These are phyloP conservation scores for Brassica juncea DNA, from an alignment of 345 rosid genomes.

Conservation along the genomic window DNA sequence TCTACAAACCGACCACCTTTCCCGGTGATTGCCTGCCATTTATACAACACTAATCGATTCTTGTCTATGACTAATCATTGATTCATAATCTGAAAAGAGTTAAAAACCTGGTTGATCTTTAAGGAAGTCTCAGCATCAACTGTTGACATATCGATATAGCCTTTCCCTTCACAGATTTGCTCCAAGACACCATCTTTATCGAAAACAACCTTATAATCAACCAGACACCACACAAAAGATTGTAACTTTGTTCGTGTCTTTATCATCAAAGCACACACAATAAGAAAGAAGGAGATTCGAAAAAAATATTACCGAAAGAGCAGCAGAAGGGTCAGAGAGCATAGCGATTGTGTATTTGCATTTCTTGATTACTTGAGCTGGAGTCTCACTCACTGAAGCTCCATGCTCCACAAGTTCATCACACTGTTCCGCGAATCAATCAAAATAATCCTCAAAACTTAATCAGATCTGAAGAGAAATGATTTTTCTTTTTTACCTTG, in stretches of 20 bases:
- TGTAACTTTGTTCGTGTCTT: neutral
- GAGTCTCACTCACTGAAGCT: slow-evolving; percentile 75
- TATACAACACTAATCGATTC: neutral
- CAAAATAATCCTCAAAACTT: neutral
- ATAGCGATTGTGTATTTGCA: slow-evolving; percentile 88
- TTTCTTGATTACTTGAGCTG: slow-evolving; percentile 82
- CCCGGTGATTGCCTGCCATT: slow-evolving; percentile 62
- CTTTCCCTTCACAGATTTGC: slow-evolving; percentile 68
- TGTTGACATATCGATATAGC: slow-evolving; percentile 95
- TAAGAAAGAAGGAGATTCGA: neutral
- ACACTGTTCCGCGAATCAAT: slow-evolving; percentile 48
- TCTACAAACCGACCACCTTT: slow-evolving; percentile 84
- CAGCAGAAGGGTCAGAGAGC: slow-evolving; percentile 89
- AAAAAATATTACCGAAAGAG: slow-evolving; percentile 61
- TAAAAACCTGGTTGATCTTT: slow-evolving; percentile 69
- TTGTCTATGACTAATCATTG: neutral
- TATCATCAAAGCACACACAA: neutral
- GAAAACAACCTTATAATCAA: slow-evolving; percentile 68
- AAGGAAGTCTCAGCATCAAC: slow-evolving; percentile 88
- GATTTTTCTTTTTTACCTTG: slow-evolving; percentile 50
- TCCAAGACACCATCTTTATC: slow-evolving; percentile 85
- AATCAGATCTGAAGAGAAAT: slow-evolving; percentile 11
- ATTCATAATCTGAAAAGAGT: neutral
- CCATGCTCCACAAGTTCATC: slow-evolving; percentile 87
- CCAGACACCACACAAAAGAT: slow-evolving; percentile 14